These are phyloP conservation scores for Sungouiella blattae DNA, from an alignment of 805 yeast species.

Conservation along the genomic window DNA sequence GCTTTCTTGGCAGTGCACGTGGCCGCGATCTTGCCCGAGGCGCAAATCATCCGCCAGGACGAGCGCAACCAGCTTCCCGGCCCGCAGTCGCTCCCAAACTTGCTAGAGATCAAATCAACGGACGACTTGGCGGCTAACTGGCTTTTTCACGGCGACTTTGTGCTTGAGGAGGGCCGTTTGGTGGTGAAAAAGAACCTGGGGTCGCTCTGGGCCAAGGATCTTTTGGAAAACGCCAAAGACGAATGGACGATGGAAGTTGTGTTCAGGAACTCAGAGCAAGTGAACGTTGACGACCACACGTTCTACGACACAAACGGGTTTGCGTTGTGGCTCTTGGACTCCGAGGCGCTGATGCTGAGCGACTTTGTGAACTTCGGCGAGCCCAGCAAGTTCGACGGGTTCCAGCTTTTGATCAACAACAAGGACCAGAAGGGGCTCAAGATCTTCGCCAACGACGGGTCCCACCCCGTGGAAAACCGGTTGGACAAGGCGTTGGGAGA, in stretches of 20 bases:
- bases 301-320: conserved; percentile 48
- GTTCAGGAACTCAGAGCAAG: conserved; percentile 55
- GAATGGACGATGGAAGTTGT: conserved; percentile 61
- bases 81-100: conserved; percentile 34
- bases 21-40: conserved; percentile 15
- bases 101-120: conserved; percentile 25
- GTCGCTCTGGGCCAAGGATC: conserved; percentile 40
- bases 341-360: conserved; percentile 14
- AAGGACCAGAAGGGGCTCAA: conserved; percentile 49
- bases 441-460: conserved; percentile 60
- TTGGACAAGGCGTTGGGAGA: conserved; percentile 45
- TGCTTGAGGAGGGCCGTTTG: conserved; percentile 50
- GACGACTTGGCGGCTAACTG: conserved; percentile 26
- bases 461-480: conserved; percentile 28
- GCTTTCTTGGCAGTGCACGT: no score
- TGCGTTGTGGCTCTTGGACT: conserved; percentile 52
- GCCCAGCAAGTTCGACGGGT: conserved; percentile 58
- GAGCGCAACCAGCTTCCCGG: conserved; percentile 5
- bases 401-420: conserved; percentile 57
- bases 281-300: conserved; percentile 21
- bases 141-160: conserved; percentile 40
- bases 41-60: conserved; percentile 7
- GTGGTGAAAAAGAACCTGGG: conserved; percentile 38
- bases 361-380: conserved; percentile 46
- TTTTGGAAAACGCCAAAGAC: conserved; percentile 19